Evolutionary conservation across 352 stramenopile species (phyloP), one percentile per base, ranked within the genome.

Genomic region (Globisporangium viniferum): DNA sequence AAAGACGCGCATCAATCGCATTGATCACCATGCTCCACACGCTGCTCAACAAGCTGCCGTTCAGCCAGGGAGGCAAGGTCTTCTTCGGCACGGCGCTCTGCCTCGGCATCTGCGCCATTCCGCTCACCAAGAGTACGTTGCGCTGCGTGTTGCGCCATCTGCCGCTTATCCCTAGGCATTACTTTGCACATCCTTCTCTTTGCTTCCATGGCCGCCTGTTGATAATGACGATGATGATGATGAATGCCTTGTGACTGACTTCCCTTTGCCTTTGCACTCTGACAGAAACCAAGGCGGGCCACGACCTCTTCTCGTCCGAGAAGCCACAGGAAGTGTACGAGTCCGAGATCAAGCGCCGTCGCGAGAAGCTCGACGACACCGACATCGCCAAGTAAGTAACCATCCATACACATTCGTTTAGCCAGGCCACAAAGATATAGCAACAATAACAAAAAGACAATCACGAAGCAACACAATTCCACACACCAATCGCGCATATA

Each of bases 251-350:
- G 36, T 44, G 36, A 44, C 36, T 44, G 10, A 46, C 12, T 46
- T 46, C 10, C 35, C 36, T 61, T 36, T 62, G 10, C 9, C 15
- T 8, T 73, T 31, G 8, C 46, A 58, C 31, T 44, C 6, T 73
- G 6, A 41, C 62, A 93, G 84, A 92, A 67, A 90, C 83, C 68
- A 91, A 92, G 70, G 75, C 86, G 36, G 86, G 86, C 51, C 86
- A 94, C 83, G 88, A 94, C 62, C 79, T 93, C 48, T 94, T 94
- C 67, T 95, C 88, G 48, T 92, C 85, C 48, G 88, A 95, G 69
- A 86, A 88, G 75, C 88, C 88, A 44, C 86, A 93, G 69, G 86
- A 84, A 7, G 82, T 95, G 31, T 81, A 89, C 70, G 82, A 95
- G 54, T 75, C 79, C 60, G 86, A 95, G 69, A 58, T 85, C 46